Base-by-base conservation (phyloP, 2,329 filamentous ascomycete genomes). In the Chrysosporium queenslandicum region DNA sequence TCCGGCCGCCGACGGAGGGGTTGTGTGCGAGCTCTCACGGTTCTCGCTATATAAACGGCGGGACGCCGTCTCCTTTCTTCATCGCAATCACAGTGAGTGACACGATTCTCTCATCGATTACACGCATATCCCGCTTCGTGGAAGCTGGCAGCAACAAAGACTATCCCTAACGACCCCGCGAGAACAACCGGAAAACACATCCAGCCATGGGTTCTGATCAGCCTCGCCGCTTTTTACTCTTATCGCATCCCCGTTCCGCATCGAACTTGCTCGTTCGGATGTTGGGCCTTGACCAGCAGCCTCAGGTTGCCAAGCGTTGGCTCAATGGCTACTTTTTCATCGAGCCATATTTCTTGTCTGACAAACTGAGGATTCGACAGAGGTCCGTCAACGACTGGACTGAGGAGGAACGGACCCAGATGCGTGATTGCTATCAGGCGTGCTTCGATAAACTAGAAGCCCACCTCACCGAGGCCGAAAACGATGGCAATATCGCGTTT, bases 191-290 rank as follows among this genome's bases (percentile, higher is more conserved):
- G n/a, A n/a, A n/a, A n/a, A n/a, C n/a, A n/a, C n/a, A 18, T 21
- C 7, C 50, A 52, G 21, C n/a, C 1, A 53, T 53, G 51, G 46
- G 37, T 4, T 20, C 25, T 6, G 16, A 41, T 12, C 21, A 48
- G 23, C 37, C 45, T 50, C 52, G 52, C 27, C 59, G 60, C 11
- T 40, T 61, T 30, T 54, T 59, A 23, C 56, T 64, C 6, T 37
- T 66, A 25, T 61, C 60, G 40, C 55, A 58, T 46, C 63, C 64
- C 4, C 63, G 65, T 42, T 64, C 65, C 6, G 65, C 64, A 5
- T 67, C 65, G 12, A 65, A 67, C 47, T 57, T 68, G 5, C 57
- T 67, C 7, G 55, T 65, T 27, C 58, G 59, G 14, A 61, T 68
- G 27, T 58, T 68, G 25, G 58, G 59, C 39, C 50, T 68, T n/a